These are phyloP conservation scores for Alternaria triticina DNA, from an alignment of 2,329 filamentous ascomycete genomes.

Conservation along the genomic window DNA sequence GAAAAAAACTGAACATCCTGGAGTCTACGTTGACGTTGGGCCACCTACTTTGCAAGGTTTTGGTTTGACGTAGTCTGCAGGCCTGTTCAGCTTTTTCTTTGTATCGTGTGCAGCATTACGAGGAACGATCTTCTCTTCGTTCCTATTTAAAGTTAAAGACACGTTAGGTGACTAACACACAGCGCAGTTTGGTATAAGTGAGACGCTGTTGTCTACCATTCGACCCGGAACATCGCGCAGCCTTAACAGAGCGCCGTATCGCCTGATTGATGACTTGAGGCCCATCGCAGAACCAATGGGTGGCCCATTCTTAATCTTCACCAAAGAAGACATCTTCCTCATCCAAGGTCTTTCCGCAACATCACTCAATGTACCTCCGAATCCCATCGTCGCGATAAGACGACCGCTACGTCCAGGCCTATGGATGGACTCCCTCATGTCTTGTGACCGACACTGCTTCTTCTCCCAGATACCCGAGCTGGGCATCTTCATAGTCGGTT, in stretches of 20 bases:
- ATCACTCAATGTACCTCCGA: slow-evolving; percentile 5
- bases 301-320: slow-evolving; percentile 50
- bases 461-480: slow-evolving; percentile 71
- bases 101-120: background rate
- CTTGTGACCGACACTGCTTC: slow-evolving; percentile 65
- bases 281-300: background rate
- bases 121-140: background rate
- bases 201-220: background rate
- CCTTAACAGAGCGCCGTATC: background rate
- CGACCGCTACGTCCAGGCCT: slow-evolving; percentile 34
- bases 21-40: background rate
- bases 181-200: background rate
- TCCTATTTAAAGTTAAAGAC: background rate
- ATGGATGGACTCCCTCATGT: slow-evolving; percentile 6
- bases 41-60: no score
- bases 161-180: background rate
- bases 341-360: slow-evolving; percentile 43
- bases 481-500: slow-evolving; percentile 71
- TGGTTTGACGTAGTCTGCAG: no score
- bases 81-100: background rate
- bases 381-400: slow-evolving; percentile 45
- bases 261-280: background rate
- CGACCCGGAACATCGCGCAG: background rate
- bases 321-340: slow-evolving; percentile 53
- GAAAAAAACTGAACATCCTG: background rate